Base-by-base conservation (phyloP, 768 basidiomycete genomes). In the Mrakia blollopis region DNA sequence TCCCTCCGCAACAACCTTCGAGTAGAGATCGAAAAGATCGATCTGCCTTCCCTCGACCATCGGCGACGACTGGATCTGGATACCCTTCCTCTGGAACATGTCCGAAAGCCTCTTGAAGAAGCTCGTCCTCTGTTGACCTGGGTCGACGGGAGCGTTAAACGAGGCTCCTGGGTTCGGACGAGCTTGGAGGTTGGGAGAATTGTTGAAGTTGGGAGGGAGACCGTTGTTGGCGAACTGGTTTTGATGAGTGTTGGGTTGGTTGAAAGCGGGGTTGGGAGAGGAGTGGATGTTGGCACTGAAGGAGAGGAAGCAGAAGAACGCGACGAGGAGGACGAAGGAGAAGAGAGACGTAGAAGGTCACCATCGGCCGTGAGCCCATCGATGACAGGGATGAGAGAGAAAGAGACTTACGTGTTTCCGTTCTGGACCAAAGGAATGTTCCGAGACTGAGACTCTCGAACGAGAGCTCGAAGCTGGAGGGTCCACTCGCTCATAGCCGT, bases 1-100 rank as follows among this genome's bases (percentile, higher is more conserved):
- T 35, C 76, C 76, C 10, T 62, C 47, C 35, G 41, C 28, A 32
- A 57, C 65, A 47, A 77, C 76, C 28, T 50, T 70, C 54, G 62
- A 32, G 37, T 77, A 77, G 10, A 77, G 72, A 28, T 72, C n/a
- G 72, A 62, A 77, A 30, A 77, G 62, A 62, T 77, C 76, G 61
- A 77, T 44, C 25, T 62, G 39, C 32, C 63, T 63, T 16, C 76
- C 76, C 16, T 77, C 76, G 61, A 77, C 54, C 47, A 28, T 39
- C 16, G 76, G 76, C 47, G 71, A 25, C 41, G 61, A 62, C 21
- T 57, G n/a, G 4, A 75, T 54, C 30, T 32, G 57, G 14, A 77
- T 41, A 30, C 76, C 76, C 47, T 77, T 71, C 21, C 28, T 44
- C 41, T 67, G 61, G 41, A 41, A 77, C 23, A 77, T 28, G 37